Percentiles rank a stretch among this genome's conserved stretches.
Evolutionary conservation across 1,284 basidiomycete genomes (phyloP).

Genomic region (Lignosus rhinocerotis): DNA sequence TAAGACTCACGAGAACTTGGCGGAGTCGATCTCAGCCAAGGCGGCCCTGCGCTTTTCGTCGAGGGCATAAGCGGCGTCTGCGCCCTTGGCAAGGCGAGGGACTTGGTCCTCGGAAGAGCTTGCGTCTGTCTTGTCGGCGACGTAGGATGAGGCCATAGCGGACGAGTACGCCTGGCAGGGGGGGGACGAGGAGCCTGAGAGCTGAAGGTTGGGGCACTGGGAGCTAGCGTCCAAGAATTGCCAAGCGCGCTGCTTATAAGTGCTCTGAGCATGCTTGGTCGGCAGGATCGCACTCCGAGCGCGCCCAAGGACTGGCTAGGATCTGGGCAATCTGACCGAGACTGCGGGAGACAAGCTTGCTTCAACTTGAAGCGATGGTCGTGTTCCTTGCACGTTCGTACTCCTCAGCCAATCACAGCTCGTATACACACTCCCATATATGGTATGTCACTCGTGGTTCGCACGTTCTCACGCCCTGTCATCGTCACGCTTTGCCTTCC

Average conservation of each 20-base stretch:
- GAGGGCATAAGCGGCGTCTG: constrained; percentile 20
- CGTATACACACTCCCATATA: constrained; percentile 1
- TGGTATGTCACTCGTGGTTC: constrained; percentile 3
- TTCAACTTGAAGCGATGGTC: not conserved
- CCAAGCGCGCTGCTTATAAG: constrained; percentile 16
- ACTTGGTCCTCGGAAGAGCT: constrained; percentile 21
- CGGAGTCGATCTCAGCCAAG: constrained; percentile 58
- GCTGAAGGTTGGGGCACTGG: constrained; percentile 9
- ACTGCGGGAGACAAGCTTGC: constrained; percentile 12
- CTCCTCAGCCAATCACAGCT: constrained; percentile 23
- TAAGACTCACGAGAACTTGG: constrained; percentile 44
- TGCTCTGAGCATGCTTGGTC: constrained; percentile 10
- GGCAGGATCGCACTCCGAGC: too few relatives aligned
- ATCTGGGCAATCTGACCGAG: not conserved
- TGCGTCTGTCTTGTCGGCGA: constrained; percentile 24
- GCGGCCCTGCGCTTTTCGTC: constrained; percentile 42
- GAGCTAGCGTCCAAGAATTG: constrained; percentile 9
- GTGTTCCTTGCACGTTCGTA: constrained; percentile 32
- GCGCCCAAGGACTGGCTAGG: too few relatives aligned
- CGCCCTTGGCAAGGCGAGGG: constrained; percentile 11
- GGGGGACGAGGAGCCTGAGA: constrained; percentile 1
- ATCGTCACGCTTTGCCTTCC: not conserved
- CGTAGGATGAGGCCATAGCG: constrained; percentile 23
- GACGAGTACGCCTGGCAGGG: constrained; percentile 1
- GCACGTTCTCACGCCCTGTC: constrained; percentile 20